These are phyloP conservation scores for Exidia glandulosa DNA, from an alignment of 768 basidiomycete species.

Conservation along the genomic window DNA sequence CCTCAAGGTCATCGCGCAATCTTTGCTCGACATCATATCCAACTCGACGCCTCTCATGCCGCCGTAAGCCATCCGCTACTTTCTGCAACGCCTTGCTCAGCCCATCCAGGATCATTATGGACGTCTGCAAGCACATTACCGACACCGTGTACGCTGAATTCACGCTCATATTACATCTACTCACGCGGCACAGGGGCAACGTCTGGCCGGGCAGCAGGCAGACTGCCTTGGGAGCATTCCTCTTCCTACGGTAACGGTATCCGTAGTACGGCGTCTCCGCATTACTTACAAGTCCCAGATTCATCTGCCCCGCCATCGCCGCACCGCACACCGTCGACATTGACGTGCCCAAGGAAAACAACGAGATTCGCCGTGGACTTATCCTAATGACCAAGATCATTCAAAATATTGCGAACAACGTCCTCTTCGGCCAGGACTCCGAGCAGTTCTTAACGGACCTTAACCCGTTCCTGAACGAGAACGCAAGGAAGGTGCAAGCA, in stretches of 20 bases:
- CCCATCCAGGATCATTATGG: background rate
- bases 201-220: conserved; percentile 74
- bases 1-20: conserved; percentile 60
- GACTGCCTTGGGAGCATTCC: conserved; percentile 78
- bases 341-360: conserved; percentile 54
- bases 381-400: conserved; percentile 86
- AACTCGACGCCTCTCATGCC: conserved; percentile 62
- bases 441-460: conserved; percentile 70
- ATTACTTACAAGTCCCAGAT: conserved; percentile 34
- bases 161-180: background rate
- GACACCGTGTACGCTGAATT: background rate
- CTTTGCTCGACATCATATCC: conserved; percentile 64
- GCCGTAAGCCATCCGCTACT: conserved; percentile 37
- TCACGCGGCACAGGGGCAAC: conserved; percentile 33
- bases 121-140: background rate
- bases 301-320: conserved; percentile 86
- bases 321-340: conserved; percentile 78
- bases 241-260: conserved; percentile 85
- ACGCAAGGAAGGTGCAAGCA: background rate
- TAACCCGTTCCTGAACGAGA: conserved; percentile 62
- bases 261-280: conserved; percentile 7
- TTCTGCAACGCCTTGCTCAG: conserved; percentile 1
- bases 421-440: conserved; percentile 88
- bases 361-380: conserved; percentile 60
- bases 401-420: conserved; percentile 89